Percentiles rank a stretch among this genome's conserved stretches.
phyloP scores from a whole-genome alignment of 495 filamentous ascomycete genomes.

The Penicillium angulare region DNA sequence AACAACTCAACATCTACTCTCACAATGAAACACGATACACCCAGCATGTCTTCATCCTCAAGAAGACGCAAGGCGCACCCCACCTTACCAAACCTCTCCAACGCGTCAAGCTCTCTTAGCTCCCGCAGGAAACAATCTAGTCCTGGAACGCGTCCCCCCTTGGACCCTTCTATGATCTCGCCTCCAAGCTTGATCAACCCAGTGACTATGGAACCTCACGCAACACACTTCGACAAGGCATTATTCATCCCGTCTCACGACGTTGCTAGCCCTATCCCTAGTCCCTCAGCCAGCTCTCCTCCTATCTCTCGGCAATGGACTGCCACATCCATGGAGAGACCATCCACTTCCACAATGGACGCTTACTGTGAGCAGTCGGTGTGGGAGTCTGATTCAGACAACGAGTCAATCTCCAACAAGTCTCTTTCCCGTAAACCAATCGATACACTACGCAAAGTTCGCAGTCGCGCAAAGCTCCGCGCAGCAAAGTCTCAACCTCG shows the following conservation, averaged over 20 bases:
- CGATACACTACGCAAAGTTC: slow-evolving; percentile 48
- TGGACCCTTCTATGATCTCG: slow-evolving; percentile 46
- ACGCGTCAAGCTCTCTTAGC: slow-evolving; percentile 17
- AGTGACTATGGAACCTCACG: slow-evolving; percentile 45
- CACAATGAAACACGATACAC: slow-evolving; percentile 35
- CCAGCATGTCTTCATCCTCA: slow-evolving; percentile 26
- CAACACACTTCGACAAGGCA: slow-evolving; percentile 44
- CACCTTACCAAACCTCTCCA: slow-evolving; percentile 29
- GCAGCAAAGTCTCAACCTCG: slow-evolving; percentile 44
- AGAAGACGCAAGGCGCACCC: slow-evolving; percentile 38
- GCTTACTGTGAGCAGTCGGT: slow-evolving; percentile 43
- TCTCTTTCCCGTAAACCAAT: slow-evolving; percentile 42
- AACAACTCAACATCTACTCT: slow-evolving; percentile 29
- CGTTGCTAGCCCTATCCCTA: slow-evolving; percentile 41
- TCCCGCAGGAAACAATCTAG: slow-evolving; percentile 29
- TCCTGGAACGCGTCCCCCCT: slow-evolving; percentile 28
- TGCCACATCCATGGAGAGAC: slow-evolving; percentile 39
- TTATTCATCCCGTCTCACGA: slow-evolving; percentile 47
- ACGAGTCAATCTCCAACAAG: slow-evolving; percentile 36
- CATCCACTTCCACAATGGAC: slow-evolving; percentile 45
- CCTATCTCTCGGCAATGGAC: slow-evolving; percentile 37
- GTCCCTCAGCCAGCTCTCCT: slow-evolving; percentile 35
- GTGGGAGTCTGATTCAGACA: slow-evolving; percentile 49
- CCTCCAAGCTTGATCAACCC: slow-evolving; percentile 43
- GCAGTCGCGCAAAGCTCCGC: slow-evolving; percentile 45